A percentile compares a stretch with the other conserved stretches of the same genome.
phyloP scores from a whole-genome alignment of 768 basidiomycete genomes.

The Kwoniella mangroviensis region DNA sequence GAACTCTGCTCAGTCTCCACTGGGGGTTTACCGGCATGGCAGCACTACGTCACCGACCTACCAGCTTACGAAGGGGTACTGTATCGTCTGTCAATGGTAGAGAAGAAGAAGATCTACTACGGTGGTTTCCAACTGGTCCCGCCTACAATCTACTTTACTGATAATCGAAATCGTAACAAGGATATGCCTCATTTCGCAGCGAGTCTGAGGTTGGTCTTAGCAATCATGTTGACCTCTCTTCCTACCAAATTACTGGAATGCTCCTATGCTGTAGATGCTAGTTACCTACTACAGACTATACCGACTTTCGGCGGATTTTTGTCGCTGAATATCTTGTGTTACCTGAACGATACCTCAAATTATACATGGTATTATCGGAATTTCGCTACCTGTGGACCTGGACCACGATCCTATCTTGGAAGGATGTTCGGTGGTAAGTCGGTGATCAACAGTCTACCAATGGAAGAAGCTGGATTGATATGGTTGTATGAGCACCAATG shows the following conservation, averaged over 20 bases:
- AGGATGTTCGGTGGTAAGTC: constrained; percentile 31
- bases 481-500: constrained; percentile 47
- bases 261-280: constrained; percentile 36
- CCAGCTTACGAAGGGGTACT: constrained; percentile 35
- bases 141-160: constrained; percentile 34
- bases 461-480: constrained; percentile 39
- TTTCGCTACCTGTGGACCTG: constrained; percentile 41
- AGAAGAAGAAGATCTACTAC: constrained; percentile 31
- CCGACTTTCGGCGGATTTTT: constrained; percentile 42
- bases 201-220: constrained; percentile 29
- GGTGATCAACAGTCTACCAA: constrained; percentile 30
- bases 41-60: constrained; percentile 20
- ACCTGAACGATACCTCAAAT: constrained; percentile 29
- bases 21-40: constrained; percentile 40
- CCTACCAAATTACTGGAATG: constrained; percentile 19
- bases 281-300: constrained; percentile 26
- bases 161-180: background rate
- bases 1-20: constrained; percentile 22
- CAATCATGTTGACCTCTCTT: constrained; percentile 35
- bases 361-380: constrained; percentile 30
- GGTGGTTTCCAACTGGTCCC: constrained; percentile 39
- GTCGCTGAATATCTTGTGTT: constrained; percentile 29
- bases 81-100: constrained; percentile 25
- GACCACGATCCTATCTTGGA: constrained; percentile 25
- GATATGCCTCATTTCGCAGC: constrained; percentile 35